phyloP scores from a whole-genome alignment of 2,329 filamentous ascomycete genomes.

The Penicillium verrucosum region DNA sequence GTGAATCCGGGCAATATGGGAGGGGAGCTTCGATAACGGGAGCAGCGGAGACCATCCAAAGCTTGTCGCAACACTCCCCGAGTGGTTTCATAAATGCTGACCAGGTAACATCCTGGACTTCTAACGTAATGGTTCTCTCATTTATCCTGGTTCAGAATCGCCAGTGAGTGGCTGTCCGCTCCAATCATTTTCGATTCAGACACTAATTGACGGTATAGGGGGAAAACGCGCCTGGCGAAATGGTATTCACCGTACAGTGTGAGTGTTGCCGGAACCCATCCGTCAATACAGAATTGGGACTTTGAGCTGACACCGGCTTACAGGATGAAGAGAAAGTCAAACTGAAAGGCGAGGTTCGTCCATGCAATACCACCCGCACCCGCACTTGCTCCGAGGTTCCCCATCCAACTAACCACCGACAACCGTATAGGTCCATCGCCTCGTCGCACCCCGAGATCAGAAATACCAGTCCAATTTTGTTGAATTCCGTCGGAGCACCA shows the following conservation, averaged over 20 bases:
- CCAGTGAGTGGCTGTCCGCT: constrained; percentile 56
- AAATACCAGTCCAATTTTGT: constrained; percentile 99
- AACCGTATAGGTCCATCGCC: constrained; percentile 73
- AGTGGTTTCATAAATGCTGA: constrained; percentile 20
- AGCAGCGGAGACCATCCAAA: constrained; percentile 24
- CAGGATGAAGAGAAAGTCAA: constrained; percentile 98
- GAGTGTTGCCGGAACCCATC: constrained; percentile 29
- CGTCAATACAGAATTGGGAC: not conserved
- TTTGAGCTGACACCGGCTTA: constrained; percentile 14
- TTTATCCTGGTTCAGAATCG: constrained; percentile 89
- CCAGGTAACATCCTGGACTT: constrained; percentile 16
- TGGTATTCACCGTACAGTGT: constrained; percentile 97
- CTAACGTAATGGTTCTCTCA: constrained; percentile 61
- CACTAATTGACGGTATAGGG: constrained; percentile 55
- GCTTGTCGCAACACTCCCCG: constrained; percentile 9
- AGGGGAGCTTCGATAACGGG: constrained; percentile 27
- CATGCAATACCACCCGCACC: constrained; percentile 1
- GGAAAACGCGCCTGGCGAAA: constrained; percentile 96
- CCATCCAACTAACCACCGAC: constrained; percentile 12
- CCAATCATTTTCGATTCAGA: not conserved
- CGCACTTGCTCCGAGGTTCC: constrained; percentile 1
- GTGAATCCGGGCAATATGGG: constrained; percentile 30
- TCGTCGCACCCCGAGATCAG: constrained; percentile 94
- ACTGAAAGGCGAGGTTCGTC: constrained; percentile 85
- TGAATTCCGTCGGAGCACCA: constrained; percentile 69